A percentile compares a stretch with the other conserved stretches of the same genome.
phyloP scores from a whole-genome alignment of 192 early-diverging fungal genomes.

The Polychytrium aggregatum region DNA sequence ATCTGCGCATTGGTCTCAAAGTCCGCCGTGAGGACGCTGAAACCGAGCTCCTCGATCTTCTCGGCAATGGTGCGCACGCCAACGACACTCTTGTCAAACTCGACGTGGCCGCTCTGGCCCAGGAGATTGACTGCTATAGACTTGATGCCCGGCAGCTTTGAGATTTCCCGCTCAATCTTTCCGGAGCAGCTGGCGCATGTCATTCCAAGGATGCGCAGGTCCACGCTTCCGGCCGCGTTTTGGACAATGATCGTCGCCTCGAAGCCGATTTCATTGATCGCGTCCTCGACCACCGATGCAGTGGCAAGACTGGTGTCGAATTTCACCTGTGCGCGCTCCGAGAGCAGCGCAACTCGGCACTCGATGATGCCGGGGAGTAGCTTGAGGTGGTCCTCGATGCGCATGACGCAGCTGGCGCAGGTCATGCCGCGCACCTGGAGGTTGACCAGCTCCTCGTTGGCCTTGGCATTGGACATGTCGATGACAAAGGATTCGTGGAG shows the following conservation, averaged over 20 bases:
- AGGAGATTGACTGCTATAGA: constrained; percentile 64
- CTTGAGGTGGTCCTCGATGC: constrained; percentile 63
- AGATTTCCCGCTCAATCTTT: constrained; percentile 61
- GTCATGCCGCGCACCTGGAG: constrained; percentile 89
- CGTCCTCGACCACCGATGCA: constrained; percentile 36
- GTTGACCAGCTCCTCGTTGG: background rate
- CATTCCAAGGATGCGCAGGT: constrained; percentile 93
- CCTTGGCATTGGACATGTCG: too few species aligned
- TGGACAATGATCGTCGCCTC: constrained; percentile 47
- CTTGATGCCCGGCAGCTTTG: constrained; percentile 42
- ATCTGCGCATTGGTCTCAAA: constrained; percentile 61
- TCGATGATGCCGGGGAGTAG: constrained; percentile 48
- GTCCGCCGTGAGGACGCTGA: constrained; percentile 59
- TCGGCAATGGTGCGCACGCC: constrained; percentile 73
- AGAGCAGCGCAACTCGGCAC: constrained; percentile 74
- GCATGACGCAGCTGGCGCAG: constrained; percentile 83
- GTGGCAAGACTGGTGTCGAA: constrained; percentile 40
- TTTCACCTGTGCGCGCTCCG: constrained; percentile 65
- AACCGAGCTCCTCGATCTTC: constrained; percentile 70
- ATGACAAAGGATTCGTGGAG: too few species aligned
- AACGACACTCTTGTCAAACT: constrained; percentile 49
- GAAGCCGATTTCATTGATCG: constrained; percentile 65
- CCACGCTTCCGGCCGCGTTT: constrained; percentile 33
- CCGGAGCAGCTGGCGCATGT: constrained; percentile 70
- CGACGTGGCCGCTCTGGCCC: constrained; percentile 60